phyloP scores from a whole-genome alignment of 805 yeast species.

The Metschnikowia lunata region DNA sequence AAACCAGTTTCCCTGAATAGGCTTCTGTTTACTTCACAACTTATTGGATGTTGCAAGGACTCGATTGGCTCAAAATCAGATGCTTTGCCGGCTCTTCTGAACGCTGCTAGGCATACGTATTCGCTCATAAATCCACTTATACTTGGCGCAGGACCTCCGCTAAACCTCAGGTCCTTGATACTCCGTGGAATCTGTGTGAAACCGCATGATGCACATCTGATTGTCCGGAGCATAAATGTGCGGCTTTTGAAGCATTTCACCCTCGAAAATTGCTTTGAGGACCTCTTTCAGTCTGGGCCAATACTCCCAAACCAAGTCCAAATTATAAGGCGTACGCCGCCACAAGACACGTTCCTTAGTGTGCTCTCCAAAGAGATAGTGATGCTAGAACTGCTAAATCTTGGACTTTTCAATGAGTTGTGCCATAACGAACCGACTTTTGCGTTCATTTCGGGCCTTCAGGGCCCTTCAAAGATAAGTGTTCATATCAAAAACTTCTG shows the following conservation, averaged over 20 bases:
- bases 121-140: constrained; percentile 4
- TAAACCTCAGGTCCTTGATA: constrained; percentile 6
- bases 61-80: constrained; percentile 5
- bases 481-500: constrained; percentile 11
- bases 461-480: constrained; percentile 6
- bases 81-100: not conserved
- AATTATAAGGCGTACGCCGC: constrained; percentile 11
- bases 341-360: constrained; percentile 11
- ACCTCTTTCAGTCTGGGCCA: constrained; percentile 1
- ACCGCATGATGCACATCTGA: constrained; percentile 11
- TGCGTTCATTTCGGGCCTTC: constrained; percentile 3
- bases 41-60: constrained; percentile 8
- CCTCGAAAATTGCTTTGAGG: constrained; percentile 13
- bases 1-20: not conserved
- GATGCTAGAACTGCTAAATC: constrained; percentile 8
- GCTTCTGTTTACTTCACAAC: constrained; percentile 5
- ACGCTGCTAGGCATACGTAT: not conserved
- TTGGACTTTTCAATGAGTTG: constrained; percentile 12
- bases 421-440: constrained; percentile 11
- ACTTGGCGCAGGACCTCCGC: not conserved
- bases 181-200: constrained; percentile 8
- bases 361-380: constrained; percentile 3
- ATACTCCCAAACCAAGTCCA: constrained; percentile 1
- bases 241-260: constrained; percentile 7
- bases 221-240: constrained; percentile 4